Percentiles rank a stretch among this genome's conserved stretches.
Conservation (phyloP, 2,329 filamentous ascomycete genomes). For the Dactylellina haptotyla region DNA sequence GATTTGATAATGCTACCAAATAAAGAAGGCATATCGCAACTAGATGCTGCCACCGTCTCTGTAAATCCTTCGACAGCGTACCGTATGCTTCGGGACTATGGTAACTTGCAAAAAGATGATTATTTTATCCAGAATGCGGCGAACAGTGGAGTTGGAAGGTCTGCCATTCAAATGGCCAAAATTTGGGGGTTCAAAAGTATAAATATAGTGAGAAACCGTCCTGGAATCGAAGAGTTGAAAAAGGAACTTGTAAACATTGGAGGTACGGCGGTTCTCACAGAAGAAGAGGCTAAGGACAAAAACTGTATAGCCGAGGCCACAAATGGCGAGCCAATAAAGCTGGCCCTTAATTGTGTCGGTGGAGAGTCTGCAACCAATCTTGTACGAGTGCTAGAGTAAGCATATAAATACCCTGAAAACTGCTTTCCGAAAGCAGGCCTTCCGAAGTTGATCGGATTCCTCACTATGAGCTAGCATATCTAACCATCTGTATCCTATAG, state of each 20-base stretch:
- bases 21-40: conserved; percentile 74
- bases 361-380: conserved; percentile 83
- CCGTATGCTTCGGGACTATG: conserved; percentile 87
- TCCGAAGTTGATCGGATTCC: no score
- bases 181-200: conserved; percentile 91
- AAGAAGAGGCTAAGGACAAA: conserved; percentile 64
- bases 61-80: conserved; percentile 97
- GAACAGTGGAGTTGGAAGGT: conserved; percentile 89
- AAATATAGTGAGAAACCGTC: conserved; percentile 83
- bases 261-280: conserved; percentile 66
- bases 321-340: conserved; percentile 74
- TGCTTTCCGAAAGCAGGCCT: no score
- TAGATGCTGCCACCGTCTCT: conserved; percentile 85
- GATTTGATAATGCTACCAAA: conserved; percentile 76
- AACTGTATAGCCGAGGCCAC: conserved; percentile 71
- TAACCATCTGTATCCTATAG: no score
- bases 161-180: conserved; percentile 85
- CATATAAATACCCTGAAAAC: no score
- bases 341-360: conserved; percentile 93
- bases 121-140: conserved; percentile 99
- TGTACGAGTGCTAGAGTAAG: conserved; percentile 72
- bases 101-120: conserved; percentile 73
- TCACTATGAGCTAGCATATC: no score
- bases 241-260: conserved; percentile 71
- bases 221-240: conserved; percentile 73